These are phyloP conservation scores for Chrysopogon serrulatus DNA, from an alignment of 176 grass and related monocot genomes.

Conservation along the genomic window DNA sequence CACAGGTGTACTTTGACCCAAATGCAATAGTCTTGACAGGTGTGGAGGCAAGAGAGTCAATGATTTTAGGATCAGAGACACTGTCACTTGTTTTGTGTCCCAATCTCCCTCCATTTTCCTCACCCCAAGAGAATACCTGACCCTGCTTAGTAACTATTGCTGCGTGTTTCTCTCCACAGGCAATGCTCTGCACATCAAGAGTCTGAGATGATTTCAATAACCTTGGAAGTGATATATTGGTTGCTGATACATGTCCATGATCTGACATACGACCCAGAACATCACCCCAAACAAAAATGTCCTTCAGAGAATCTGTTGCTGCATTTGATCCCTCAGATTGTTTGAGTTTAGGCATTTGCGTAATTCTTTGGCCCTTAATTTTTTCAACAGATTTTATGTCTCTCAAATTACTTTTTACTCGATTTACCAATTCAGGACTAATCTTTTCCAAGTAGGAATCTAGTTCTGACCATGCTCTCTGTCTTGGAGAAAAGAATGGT, in stretches of 20 bases:
- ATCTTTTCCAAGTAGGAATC: constrained; percentile 78
- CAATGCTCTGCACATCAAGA: constrained; percentile 67
- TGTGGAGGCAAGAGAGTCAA: constrained; percentile 64
- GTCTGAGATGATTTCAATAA: constrained; percentile 61
- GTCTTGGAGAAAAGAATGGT: constrained; percentile 67
- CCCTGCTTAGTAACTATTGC: constrained; percentile 92
- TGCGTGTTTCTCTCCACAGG: constrained; percentile 76
- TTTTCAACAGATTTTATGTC: constrained; percentile 32
- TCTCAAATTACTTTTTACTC: constrained; percentile 38
- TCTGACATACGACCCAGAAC: constrained; percentile 44
- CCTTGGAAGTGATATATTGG: constrained; percentile 65
- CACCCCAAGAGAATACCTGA: constrained; percentile 92
- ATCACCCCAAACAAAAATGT: constrained; percentile 89
- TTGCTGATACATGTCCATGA: constrained; percentile 29
- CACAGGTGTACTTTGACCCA: constrained; percentile 78
- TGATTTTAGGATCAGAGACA: constrained; percentile 55
- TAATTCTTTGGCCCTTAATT: constrained; percentile 39
- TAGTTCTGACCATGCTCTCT: constrained; percentile 64
- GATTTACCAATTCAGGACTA: constrained; percentile 51
- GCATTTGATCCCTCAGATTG: constrained; percentile 33
- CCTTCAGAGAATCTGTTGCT: constrained; percentile 56
- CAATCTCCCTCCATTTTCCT: constrained; percentile 65
- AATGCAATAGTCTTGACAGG: constrained; percentile 68
- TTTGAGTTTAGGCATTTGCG: constrained; percentile 47
- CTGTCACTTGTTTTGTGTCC: constrained; percentile 60